Evolutionary conservation across 176 grass and related monocot species (phyloP), one percentile per base, ranked within the genome.

Genomic region (Cenchrus fungigraminus): DNA sequence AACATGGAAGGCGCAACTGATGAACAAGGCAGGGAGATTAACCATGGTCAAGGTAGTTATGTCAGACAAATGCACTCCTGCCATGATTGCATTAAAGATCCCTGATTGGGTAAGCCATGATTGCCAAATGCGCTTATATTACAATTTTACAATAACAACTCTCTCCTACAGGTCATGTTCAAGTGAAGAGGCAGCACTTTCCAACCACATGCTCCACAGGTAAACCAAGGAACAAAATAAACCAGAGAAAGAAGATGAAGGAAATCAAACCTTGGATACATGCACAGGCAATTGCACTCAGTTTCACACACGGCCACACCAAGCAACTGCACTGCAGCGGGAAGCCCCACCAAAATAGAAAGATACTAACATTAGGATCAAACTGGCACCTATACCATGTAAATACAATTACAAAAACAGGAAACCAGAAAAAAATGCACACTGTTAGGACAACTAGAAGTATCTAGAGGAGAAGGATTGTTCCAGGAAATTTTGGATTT

Each of bases 211-310:
- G 11, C 16, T 56, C 37, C 37, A 40, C 32, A 11, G 17, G 20
- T n/a, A 58, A 81, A 59, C 58, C 16, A 17, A 71, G 64, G 50
- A 6, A 10, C 25, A 49, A 70, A 71, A 65, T n/a, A 52, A 51
- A 73, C 54, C 70, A 10, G 15, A 82, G 47, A 50, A 15, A 77
- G 69, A 61, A 29, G 61, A 53, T 56, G 55, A 80, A 86, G 43
- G 29, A 42, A 66, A 68, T 78, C 58, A 8, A 32, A 96, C 97
- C 93, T 96, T 14, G 93, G 93, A 88, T 99, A 10, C 91, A 82
- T 14, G 97, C 88, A 84, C 91, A 99, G 63, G 97, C 97, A 56
- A 99, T 96, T 76, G 84, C 88, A 86, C 94, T 99, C 71, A 99
- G 84, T 73, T 94, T 92, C 59, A 25, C 25, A 25, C 25, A 25